These are phyloP conservation scores for Ceriops decandra DNA, from an alignment of 345 rosid species.

Conservation along the genomic window DNA sequence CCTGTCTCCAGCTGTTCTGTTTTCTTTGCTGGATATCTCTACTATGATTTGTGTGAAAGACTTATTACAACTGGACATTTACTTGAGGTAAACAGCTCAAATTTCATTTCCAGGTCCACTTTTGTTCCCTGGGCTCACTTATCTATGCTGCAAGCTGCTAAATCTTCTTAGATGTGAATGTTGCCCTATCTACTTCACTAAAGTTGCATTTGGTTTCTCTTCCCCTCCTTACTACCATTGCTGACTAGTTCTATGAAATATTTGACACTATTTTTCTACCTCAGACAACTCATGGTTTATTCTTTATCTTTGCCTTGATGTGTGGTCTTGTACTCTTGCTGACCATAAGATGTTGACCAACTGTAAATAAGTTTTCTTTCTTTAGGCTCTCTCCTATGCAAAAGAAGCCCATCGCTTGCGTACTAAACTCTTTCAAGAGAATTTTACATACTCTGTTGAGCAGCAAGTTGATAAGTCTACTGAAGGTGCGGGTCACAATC, in stretches of 20 bases:
- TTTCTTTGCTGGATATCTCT: conserved; percentile 71
- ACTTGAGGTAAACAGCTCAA: conserved; percentile 55
- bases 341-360: background rate
- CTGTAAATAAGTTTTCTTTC: conserved; percentile 11
- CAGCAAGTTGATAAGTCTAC: conserved; percentile 37
- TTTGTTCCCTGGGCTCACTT: background rate
- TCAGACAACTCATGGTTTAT: background rate
- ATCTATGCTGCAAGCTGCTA: background rate
- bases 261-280: no score
- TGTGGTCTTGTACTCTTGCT: background rate
- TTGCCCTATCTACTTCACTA: background rate
- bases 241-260: no score
- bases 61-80: conserved; percentile 52
- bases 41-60: conserved; percentile 73
- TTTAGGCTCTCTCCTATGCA: conserved; percentile 78
- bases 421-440: conserved; percentile 64
- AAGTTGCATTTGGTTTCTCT: no score
- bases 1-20: conserved; percentile 45
- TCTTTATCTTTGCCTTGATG: background rate
- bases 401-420: conserved; percentile 73
- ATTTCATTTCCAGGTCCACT: conserved; percentile 1
- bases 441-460: conserved; percentile 61
- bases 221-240: no score
- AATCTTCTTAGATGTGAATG: background rate
- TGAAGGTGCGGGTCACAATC: conserved; percentile 37